These are phyloP conservation scores for Aureobasidium leucospermi DNA, from an alignment of 2,329 filamentous ascomycete genomes.

Conservation along the genomic window DNA sequence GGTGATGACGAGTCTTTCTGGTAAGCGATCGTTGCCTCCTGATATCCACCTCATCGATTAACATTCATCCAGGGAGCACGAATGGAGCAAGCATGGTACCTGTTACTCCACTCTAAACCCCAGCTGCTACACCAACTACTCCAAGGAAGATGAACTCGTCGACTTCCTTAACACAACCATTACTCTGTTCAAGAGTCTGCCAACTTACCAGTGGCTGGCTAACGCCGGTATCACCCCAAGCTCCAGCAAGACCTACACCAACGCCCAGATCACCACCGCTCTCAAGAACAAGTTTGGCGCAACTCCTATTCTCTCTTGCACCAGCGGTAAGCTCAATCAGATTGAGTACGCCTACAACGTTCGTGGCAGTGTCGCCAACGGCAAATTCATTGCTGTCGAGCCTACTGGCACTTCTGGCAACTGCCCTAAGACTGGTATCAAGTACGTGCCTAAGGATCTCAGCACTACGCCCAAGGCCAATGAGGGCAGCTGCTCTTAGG, in stretches of 20 bases:
- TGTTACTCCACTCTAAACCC: constrained; percentile 22
- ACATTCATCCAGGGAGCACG: constrained; percentile 14
- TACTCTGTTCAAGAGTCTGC: constrained; percentile 19
- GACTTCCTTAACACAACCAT: constrained; percentile 21
- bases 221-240: constrained; percentile 53
- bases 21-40: not conserved
- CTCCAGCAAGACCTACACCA: constrained; percentile 48
- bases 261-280: constrained; percentile 49
- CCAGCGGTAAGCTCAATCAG: constrained; percentile 39
- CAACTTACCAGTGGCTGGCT: constrained; percentile 34
- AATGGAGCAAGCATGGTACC: constrained; percentile 24
- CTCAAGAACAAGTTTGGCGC: constrained; percentile 42
- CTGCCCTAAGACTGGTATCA: constrained; percentile 51
- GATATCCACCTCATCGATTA: not conserved
- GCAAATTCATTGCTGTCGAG: constrained; percentile 49
- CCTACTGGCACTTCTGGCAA: constrained; percentile 51
- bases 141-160: constrained; percentile 19
- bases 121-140: constrained; percentile 20
- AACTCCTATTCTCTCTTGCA: constrained; percentile 54
- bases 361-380: constrained; percentile 48
- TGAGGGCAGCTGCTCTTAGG: constrained; percentile 10
- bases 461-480: constrained; percentile 7
- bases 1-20: constrained; percentile 20
- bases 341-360: constrained; percentile 56
- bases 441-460: constrained; percentile 51